These are phyloP conservation scores for Primulina tabacum DNA, from an alignment of 257 asterid species.

Conservation along the genomic window DNA sequence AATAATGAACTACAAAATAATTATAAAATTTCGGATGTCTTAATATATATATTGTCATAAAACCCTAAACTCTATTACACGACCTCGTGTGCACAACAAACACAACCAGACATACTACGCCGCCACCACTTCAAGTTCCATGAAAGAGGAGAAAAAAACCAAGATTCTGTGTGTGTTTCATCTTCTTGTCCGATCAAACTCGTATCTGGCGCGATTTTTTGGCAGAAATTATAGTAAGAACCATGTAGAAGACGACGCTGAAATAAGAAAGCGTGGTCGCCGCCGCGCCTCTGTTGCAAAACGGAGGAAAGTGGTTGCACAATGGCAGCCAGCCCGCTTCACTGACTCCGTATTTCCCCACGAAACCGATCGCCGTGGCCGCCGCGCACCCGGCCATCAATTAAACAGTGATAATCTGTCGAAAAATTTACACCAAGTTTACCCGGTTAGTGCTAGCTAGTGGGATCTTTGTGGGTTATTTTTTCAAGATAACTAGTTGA, in stretches of 20 bases:
- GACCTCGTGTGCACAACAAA: background rate
- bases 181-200: background rate
- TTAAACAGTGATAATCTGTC: slow-evolving; percentile 40
- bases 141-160: background rate
- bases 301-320: slow-evolving; percentile 47
- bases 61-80: background rate
- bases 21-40: too few species aligned
- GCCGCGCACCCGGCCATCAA: slow-evolving; percentile 60
- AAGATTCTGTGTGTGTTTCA: background rate
- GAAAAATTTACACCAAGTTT: background rate
- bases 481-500: background rate
- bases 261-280: slow-evolving; percentile 34
- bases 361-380: slow-evolving; percentile 55
- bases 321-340: slow-evolving; percentile 59
- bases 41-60: too few species aligned
- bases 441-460: background rate
- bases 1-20: too few species aligned
- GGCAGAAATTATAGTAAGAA: slow-evolving; percentile 46
- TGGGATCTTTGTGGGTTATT: background rate
- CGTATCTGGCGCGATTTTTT: slow-evolving; percentile 36
- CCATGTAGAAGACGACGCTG: slow-evolving; percentile 29
- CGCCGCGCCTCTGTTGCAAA: slow-evolving; percentile 38
- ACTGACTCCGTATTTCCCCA: slow-evolving; percentile 59
- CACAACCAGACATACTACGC: background rate
- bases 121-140: background rate